Evolutionary conservation across 2,329 filamentous ascomycete genomes (phyloP).

Genomic region (Microsporum canis): DNA sequence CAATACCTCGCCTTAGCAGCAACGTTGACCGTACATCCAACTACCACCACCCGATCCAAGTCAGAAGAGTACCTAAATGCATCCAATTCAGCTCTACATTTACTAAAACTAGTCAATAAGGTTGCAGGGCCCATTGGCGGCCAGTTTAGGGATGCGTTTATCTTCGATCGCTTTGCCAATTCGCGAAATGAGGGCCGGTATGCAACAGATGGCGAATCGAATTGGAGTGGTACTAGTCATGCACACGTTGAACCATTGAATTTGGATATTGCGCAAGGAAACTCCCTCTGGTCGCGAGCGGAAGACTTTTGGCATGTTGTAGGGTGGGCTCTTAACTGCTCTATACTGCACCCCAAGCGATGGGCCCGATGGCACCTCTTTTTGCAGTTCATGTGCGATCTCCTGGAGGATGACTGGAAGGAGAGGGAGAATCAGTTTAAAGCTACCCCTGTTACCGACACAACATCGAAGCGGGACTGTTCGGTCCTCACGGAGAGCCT

Average conservation of each 20-base stretch:
- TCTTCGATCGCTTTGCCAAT: conserved; percentile 42
- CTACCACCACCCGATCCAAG: conserved; percentile 60
- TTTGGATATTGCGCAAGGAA: conserved; percentile 49
- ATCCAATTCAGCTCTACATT: conserved; percentile 54
- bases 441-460: neutral
- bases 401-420: conserved; percentile 36
- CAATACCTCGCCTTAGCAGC: conserved; percentile 65
- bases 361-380: conserved; percentile 76
- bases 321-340: conserved; percentile 92
- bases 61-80: conserved; percentile 51
- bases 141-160: conserved; percentile 60
- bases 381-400: conserved; percentile 56
- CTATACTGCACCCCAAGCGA: conserved; percentile 55
- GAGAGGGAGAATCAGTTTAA: conserved; percentile 20
- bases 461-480: neutral
- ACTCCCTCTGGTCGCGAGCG: conserved; percentile 61
- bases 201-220: conserved; percentile 17
- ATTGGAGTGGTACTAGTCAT: neutral
- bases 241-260: conserved; percentile 33
- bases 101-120: conserved; percentile 56
- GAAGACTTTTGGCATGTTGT: conserved; percentile 81
- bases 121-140: conserved; percentile 59
- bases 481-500: conserved; percentile 29
- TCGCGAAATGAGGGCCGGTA: conserved; percentile 25
- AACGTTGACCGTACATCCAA: conserved; percentile 72